These are phyloP conservation scores for Cutaneotrichosporon dermatis DNA, from an alignment of 1,284 basidiomycete species.

Conservation along the genomic window DNA sequence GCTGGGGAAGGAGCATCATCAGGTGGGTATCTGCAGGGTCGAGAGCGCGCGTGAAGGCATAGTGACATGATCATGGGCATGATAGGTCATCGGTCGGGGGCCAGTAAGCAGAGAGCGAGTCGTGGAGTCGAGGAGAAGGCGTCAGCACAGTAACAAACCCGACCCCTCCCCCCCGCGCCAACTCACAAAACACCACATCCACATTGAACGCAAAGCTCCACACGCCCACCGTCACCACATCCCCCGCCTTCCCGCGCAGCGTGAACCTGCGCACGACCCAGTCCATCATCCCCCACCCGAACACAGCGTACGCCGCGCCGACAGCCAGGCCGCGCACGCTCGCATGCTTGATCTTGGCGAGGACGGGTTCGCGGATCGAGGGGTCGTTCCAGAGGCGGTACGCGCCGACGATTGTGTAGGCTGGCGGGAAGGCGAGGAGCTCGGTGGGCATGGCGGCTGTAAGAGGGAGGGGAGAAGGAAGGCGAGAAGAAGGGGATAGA, in stretches of 20 bases:
- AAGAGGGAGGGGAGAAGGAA: too few species aligned
- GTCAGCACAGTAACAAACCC: too few species aligned
- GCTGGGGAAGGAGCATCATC: slow-evolving; percentile 65
- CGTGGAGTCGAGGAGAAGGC: too few species aligned
- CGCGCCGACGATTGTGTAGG: slow-evolving; percentile 43
- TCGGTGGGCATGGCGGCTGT: slow-evolving; percentile 42
- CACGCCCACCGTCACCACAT: slow-evolving; percentile 29
- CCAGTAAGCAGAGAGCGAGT: not conserved
- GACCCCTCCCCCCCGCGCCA: too few species aligned
- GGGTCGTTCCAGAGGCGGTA: slow-evolving; percentile 45
- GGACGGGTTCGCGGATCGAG: slow-evolving; percentile 38
- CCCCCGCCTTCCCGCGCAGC: slow-evolving; percentile 21
- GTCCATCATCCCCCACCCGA: slow-evolving; percentile 36
- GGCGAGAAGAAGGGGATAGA: too few species aligned
- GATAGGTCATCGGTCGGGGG: too few species aligned
- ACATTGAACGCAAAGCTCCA: slow-evolving; percentile 26
- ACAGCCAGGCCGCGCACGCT: slow-evolving; percentile 41
- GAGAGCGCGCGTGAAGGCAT: too few species aligned
- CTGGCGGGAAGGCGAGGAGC: slow-evolving; percentile 43
- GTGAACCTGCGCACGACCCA: slow-evolving; percentile 44
- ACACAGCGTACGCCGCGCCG: slow-evolving; percentile 33
- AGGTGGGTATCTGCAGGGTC: slow-evolving; percentile 63
- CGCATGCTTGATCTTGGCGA: slow-evolving; percentile 48
- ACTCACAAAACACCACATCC: slow-evolving; percentile 43
- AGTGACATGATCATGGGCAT: too few species aligned